phyloP scores from a whole-genome alignment of 2,329 filamentous ascomycete species.

The Colletotrichum higginsianum region DNA sequence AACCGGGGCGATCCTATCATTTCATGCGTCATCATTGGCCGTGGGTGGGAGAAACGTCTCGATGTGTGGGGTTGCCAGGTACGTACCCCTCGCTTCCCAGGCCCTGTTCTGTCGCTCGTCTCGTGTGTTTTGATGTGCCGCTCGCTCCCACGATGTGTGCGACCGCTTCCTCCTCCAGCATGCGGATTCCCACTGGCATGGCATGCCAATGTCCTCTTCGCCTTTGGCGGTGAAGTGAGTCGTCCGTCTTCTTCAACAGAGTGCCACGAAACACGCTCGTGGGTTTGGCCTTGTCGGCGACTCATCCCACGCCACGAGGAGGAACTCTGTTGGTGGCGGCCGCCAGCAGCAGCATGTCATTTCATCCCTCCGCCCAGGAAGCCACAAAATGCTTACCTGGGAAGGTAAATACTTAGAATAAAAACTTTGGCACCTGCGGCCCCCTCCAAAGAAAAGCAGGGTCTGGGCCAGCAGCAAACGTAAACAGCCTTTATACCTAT shows the following conservation, averaged over 20 bases:
- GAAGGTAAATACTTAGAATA: not conserved
- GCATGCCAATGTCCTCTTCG: not conserved
- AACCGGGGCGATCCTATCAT: conserved; percentile 22
- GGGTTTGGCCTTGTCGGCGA: not conserved
- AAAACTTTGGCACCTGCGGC: not conserved
- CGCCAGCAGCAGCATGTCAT: not conserved
- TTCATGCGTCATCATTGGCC: conserved; percentile 32
- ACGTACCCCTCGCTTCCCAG: conserved; percentile 7
- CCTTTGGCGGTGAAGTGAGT: not conserved
- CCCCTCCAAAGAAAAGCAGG: not conserved
- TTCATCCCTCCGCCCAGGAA: not conserved
- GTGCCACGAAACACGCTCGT: conserved; percentile 16
- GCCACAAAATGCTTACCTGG: too few species aligned
- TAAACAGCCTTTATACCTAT: not conserved
- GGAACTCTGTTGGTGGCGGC: conserved; percentile 5
- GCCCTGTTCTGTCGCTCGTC: conserved; percentile 1
- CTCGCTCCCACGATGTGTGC: not conserved
- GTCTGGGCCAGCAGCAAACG: not conserved
- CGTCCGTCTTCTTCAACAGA: conserved; percentile 25
- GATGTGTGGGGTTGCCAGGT: conserved; percentile 13
- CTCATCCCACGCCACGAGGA: conserved; percentile 3
- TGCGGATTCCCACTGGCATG: not conserved
- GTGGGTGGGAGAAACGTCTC: not conserved
- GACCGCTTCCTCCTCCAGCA: not conserved
- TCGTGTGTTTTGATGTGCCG: not conserved